A percentile compares a stretch with the other conserved stretches of the same genome.
phyloP scores from a whole-genome alignment of 2,329 filamentous ascomycete species.

The Ophiostoma novo-ulmi region DNA sequence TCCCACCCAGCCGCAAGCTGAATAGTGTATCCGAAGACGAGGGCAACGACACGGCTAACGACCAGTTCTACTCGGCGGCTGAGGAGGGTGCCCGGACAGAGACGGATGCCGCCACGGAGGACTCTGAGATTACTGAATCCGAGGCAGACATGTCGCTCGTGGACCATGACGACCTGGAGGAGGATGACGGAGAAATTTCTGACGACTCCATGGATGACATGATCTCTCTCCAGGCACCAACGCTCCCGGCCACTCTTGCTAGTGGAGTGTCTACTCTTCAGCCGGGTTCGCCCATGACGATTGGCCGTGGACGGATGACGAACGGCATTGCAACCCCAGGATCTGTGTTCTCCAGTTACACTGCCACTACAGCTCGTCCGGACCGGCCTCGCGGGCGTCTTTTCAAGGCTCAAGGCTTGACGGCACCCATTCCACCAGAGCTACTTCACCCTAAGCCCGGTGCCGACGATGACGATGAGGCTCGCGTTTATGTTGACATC shows the following conservation, averaged over 20 bases:
- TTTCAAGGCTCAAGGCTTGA: conserved; percentile 76
- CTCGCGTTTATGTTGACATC: conserved; percentile 85
- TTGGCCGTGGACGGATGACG: conserved; percentile 57
- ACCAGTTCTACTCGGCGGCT: conserved; percentile 87
- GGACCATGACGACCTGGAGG: conserved; percentile 70
- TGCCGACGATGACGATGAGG: conserved; percentile 75
- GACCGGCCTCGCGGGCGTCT: conserved; percentile 68
- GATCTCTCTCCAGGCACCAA: conserved; percentile 80
- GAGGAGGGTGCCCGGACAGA: conserved; percentile 66
- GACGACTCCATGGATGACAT: conserved; percentile 91
- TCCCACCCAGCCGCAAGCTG: conserved; percentile 47
- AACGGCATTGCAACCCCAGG: conserved; percentile 78
- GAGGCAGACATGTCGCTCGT: conserved; percentile 59
- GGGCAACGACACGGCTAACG: conserved; percentile 73
- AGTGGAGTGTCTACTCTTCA: conserved; percentile 76
- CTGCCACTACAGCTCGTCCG: conserved; percentile 71
- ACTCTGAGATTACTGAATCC: conserved; percentile 37
- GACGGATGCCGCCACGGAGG: conserved; percentile 46
- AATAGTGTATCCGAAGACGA: conserved; percentile 59
- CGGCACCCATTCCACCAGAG: conserved; percentile 66
- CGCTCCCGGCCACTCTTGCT: conserved; percentile 68
- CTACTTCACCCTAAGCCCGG: conserved; percentile 77
- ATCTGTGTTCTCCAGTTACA: conserved; percentile 85
- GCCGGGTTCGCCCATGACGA: conserved; percentile 72
- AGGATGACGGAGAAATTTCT: conserved; percentile 69